Base-by-base conservation (phyloP, 140 eudicot genomes). In the Senecio squalidus region DNA sequence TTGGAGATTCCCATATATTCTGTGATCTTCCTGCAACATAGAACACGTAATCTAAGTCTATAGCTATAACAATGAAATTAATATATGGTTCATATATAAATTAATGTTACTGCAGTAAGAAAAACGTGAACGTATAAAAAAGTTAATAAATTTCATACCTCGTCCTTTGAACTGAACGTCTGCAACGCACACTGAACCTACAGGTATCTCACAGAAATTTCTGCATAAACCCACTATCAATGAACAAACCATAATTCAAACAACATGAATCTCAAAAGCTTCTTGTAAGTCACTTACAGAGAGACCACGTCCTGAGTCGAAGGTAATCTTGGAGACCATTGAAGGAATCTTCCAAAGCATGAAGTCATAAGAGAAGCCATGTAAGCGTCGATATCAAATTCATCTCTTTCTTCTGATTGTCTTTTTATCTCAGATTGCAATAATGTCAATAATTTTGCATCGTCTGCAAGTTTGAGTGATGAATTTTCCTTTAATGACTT, bases 1-100 rank as follows among this genome's bases (percentile, higher is more conserved):
- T 82, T 20, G 96, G 98, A 60, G 98, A 91, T 67, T 91, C 95
- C 98, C 98, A 92, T 30, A 74, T 75, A 84, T 92, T 92, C 56
- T 74, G 74, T 10, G 95, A 79, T 23, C 98, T 64, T 4, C 98
- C 98, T 92, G 55, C 33, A 71, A 62, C 6, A 54, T 40, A 54
- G 51, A 36, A n/a, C n/a, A n/a, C n/a, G n/a, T n/a, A n/a, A n/a
- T n/a, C n/a, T n/a, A n/a, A n/a, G n/a, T n/a, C n/a, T n/a, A n/a
- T n/a, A n/a, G n/a, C n/a, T 58, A 36, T 52, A 6, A 23, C 28
- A 41, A 44, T 30, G 3, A 30, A n/a, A n/a, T n/a, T n/a, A n/a
- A n/a, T n/a, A n/a, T n/a, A n/a, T n/a, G n/a, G n/a, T n/a, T n/a
- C n/a, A n/a, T n/a, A n/a, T n/a, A n/a, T n/a, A n/a, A n/a, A n/a